Conservation (phyloP, 148 eudicot species). For the Pharnaceum exiguum region DNA sequence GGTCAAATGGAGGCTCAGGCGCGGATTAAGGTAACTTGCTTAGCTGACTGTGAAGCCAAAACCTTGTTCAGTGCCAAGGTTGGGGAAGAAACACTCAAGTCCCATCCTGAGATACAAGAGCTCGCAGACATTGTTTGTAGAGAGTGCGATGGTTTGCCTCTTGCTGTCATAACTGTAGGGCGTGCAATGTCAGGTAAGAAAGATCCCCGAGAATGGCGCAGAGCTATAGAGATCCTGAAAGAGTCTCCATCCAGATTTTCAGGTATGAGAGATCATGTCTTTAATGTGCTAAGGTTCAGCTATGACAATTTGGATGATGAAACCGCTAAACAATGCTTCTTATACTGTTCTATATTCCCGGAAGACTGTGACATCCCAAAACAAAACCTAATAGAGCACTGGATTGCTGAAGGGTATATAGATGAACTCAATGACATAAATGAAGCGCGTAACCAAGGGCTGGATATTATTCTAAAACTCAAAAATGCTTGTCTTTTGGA, state of each 20-base stretch:
- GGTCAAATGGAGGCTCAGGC: constrained; percentile 32
- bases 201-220: constrained; percentile 25
- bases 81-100: constrained; percentile 8
- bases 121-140: constrained; percentile 16
- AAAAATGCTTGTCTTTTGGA: constrained; percentile 10
- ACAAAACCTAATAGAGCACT: constrained; percentile 20
- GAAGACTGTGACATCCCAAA: constrained; percentile 21
- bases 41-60: constrained; percentile 20
- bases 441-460: constrained; percentile 14
- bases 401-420: constrained; percentile 37
- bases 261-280: constrained; percentile 26
- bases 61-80: constrained; percentile 23
- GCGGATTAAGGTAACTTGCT: constrained; percentile 26
- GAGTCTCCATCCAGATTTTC: constrained; percentile 24
- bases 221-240: constrained; percentile 19
- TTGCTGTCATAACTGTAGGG: constrained; percentile 30
- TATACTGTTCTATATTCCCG: constrained; percentile 22
- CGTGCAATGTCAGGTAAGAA: constrained; percentile 31
- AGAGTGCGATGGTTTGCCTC: constrained; percentile 33
- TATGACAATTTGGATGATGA: constrained; percentile 28
- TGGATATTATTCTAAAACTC: constrained; percentile 15
- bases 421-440: constrained; percentile 6
- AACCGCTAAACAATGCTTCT: constrained; percentile 11
- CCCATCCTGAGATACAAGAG: constrained; percentile 5
- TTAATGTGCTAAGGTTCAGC: constrained; percentile 24